These are phyloP conservation scores for Malania oleifera DNA, from an alignment of 164 flowering plant genomes.

Conservation along the genomic window DNA sequence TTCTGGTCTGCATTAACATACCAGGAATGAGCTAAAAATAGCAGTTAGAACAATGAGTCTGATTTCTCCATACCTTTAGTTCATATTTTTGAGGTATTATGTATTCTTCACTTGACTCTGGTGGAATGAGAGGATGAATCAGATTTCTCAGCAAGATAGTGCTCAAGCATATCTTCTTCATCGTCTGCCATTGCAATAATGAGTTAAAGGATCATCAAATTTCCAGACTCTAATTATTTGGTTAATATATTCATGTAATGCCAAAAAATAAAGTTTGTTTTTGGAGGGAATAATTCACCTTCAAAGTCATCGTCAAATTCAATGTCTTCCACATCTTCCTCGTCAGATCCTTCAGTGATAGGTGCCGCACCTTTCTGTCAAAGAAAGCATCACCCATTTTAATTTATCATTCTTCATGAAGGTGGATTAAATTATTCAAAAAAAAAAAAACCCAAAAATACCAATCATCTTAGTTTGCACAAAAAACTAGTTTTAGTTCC, in stretches of 20 bases:
- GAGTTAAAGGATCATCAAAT: background rate
- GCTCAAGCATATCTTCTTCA: slow-evolving; percentile 98
- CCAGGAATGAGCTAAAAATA: background rate
- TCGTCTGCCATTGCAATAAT: slow-evolving; percentile 52
- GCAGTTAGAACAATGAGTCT: too few species aligned
- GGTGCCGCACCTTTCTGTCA: slow-evolving; percentile 69
- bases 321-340: slow-evolving; percentile 81
- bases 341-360: slow-evolving; percentile 56
- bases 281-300: slow-evolving; percentile 35
- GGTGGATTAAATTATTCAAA: background rate
- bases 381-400: slow-evolving; percentile 4
- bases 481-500: too few species aligned
- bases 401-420: background rate
- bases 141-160: slow-evolving; percentile 76
- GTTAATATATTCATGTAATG: background rate
- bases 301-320: slow-evolving; percentile 94
- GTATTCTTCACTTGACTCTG: slow-evolving; percentile 19
- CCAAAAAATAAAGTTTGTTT: background rate
- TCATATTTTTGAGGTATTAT: background rate
- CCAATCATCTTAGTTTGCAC: too few species aligned
- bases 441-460: too few species aligned
- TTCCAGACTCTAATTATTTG: background rate
- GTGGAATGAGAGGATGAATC: slow-evolving; percentile 50
- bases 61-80: background rate
- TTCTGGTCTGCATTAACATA: too few species aligned